phyloP scores from a whole-genome alignment of 441 rosid genomes.

The Mallotus japonicus region DNA sequence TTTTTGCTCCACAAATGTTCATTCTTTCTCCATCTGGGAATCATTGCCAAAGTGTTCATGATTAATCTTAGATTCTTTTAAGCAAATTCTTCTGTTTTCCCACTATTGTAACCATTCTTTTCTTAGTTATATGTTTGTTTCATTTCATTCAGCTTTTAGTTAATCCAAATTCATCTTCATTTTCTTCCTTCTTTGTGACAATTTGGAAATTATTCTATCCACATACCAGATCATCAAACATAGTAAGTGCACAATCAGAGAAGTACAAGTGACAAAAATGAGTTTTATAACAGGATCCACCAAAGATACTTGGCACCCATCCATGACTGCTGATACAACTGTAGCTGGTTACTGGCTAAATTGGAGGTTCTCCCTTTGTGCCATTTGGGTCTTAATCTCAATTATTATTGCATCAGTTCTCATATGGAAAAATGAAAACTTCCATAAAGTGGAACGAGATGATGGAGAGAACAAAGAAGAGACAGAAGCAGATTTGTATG shows the following conservation, averaged over 20 bases:
- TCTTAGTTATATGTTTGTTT: not conserved
- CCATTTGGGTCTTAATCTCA: constrained; percentile 40
- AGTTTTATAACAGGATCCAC: constrained; percentile 51
- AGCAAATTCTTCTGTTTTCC: constrained; percentile 4
- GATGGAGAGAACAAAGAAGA: constrained; percentile 38
- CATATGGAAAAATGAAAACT: constrained; percentile 63
- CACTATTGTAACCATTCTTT: not conserved
- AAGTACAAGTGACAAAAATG: constrained; percentile 34
- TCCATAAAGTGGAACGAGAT: constrained; percentile 22
- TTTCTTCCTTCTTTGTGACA: constrained; percentile 12
- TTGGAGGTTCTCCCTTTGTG: constrained; percentile 68
- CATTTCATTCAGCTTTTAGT: constrained; percentile 9
- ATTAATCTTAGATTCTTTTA: not conserved
- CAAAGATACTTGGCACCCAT: constrained; percentile 71
- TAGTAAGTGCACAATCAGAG: constrained; percentile 16
- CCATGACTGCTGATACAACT: constrained; percentile 48
- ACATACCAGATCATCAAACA: constrained; percentile 6
- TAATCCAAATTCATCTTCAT: constrained; percentile 10
- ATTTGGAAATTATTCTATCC: constrained; percentile 11
- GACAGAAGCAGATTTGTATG: constrained; percentile 49
- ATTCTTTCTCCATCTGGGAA: not conserved
- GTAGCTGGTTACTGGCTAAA: constrained; percentile 53
- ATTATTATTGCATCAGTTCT: constrained; percentile 33
- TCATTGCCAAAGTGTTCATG: not conserved
- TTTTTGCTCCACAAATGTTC: not conserved